phyloP scores from a whole-genome alignment of 352 stramenopile species.

The Phytophthora fragariaefolia region DNA sequence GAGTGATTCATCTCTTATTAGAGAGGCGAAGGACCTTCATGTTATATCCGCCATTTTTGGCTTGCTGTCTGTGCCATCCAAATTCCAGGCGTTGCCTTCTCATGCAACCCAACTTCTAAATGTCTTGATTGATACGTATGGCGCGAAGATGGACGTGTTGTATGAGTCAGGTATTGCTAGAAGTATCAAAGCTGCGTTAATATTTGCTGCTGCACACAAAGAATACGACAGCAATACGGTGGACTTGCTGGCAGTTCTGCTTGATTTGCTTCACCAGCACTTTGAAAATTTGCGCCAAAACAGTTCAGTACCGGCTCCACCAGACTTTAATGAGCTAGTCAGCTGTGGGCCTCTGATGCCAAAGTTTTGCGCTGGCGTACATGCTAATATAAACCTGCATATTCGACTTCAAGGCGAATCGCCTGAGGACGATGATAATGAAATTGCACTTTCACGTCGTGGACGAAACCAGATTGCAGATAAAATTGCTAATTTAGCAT shows the following conservation, averaged over 20 bases:
- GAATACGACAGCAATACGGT: slow-evolving; percentile 18
- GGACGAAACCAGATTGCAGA: neutral
- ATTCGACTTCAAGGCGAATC: slow-evolving; percentile 20
- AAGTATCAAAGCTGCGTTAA: slow-evolving; percentile 32
- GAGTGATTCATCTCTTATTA: slow-evolving; percentile 39
- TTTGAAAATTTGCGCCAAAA: slow-evolving; percentile 35
- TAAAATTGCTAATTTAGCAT: slow-evolving; percentile 48
- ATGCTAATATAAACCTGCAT: neutral
- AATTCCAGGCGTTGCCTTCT: slow-evolving; percentile 40
- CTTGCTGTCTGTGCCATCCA: slow-evolving; percentile 41
- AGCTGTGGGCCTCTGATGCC: slow-evolving; percentile 40
- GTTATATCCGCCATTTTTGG: slow-evolving; percentile 36
- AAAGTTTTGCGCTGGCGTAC: slow-evolving; percentile 40
- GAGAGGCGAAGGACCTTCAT: slow-evolving; percentile 21
- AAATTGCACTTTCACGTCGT: neutral
- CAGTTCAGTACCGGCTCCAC: slow-evolving; percentile 4
- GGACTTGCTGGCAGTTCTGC: slow-evolving; percentile 45
- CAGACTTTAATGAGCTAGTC: slow-evolving; percentile 40
- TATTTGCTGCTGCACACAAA: slow-evolving; percentile 29
- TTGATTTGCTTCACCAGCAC: slow-evolving; percentile 45
- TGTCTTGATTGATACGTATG: slow-evolving; percentile 37
- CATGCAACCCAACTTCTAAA: slow-evolving; percentile 46
- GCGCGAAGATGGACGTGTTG: slow-evolving; percentile 27
- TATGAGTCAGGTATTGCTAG: slow-evolving; percentile 41
- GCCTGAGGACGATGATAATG: slow-evolving; percentile 9